Percentiles rank a stretch among this genome's conserved stretches.
Evolutionary conservation across 2,329 filamentous ascomycete genomes (phyloP).

Genomic region (Bipolaris victoriae): DNA sequence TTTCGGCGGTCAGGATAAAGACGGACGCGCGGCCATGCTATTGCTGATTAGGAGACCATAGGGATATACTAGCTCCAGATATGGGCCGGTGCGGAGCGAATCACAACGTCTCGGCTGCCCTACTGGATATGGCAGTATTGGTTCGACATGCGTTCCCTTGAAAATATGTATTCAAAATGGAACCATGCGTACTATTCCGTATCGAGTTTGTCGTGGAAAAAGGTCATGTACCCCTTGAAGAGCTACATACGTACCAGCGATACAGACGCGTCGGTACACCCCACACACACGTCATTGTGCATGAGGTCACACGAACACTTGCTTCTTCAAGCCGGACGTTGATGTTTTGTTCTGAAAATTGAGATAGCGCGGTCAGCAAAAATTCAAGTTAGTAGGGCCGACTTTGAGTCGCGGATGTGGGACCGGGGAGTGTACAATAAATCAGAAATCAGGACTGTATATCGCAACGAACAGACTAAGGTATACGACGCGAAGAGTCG

Average conservation of each 20-base stretch:
- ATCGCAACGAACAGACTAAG: too few species aligned
- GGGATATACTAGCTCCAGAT: background rate
- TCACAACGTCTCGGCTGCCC: background rate
- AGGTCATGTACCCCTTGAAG: background rate
- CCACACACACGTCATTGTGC: constrained; percentile 5
- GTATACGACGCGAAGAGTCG: too few species aligned
- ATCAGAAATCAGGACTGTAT: too few species aligned
- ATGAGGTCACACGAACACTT: constrained; percentile 13
- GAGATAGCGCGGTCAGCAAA: constrained; percentile 3
- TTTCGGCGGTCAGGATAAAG: background rate
- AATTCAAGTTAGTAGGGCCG: constrained; percentile 9
- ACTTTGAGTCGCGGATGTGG: constrained; percentile 10
- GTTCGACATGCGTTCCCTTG: background rate
- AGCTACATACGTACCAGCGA: background rate
- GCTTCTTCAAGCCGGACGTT: constrained; percentile 10
- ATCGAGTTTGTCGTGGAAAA: background rate
- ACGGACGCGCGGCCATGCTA: background rate
- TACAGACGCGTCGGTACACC: background rate
- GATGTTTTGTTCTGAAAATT: background rate
- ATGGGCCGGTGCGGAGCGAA: background rate
- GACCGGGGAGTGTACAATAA: too few species aligned
- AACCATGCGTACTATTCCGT: background rate
- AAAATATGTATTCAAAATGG: background rate
- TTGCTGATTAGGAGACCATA: background rate
- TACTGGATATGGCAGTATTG: background rate